A percentile compares a stretch with the other conserved stretches of the same genome.
These are phyloP conservation scores for Celoporthe dispersa DNA, from an alignment of 2,329 filamentous ascomycete genomes.

Conservation along the genomic window DNA sequence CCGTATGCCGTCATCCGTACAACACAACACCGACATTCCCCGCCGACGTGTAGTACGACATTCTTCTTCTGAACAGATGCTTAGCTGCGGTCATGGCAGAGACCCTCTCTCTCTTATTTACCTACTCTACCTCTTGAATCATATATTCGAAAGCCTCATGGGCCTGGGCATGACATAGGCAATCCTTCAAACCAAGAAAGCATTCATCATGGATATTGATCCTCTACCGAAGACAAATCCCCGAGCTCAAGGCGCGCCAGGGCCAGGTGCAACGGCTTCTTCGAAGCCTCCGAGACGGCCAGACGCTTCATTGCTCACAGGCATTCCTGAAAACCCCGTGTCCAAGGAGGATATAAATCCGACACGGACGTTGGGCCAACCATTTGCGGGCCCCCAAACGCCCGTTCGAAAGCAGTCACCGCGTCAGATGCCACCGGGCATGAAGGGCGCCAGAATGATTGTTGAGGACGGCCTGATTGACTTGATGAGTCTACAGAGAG, in stretches of 20 bases:
- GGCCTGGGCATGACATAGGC: background rate
- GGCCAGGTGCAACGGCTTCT: background rate
- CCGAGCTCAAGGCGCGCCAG: background rate
- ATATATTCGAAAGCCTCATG: background rate
- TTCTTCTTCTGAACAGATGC: no score
- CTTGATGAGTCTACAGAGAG: slow-evolving; percentile 41
- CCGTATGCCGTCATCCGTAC: background rate
- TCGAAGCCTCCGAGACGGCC: background rate
- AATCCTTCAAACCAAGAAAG: background rate
- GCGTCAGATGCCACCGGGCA: slow-evolving; percentile 30
- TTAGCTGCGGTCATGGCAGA: background rate
- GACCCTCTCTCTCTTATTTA: background rate
- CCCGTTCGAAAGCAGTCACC: background rate
- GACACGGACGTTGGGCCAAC: background rate
- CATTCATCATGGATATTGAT: background rate
- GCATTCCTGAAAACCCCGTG: background rate
- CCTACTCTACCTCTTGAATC: background rate
- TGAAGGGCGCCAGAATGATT: slow-evolving; percentile 32
- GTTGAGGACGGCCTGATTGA: slow-evolving; percentile 42
- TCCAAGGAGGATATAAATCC: background rate
- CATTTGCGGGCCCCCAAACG: background rate
- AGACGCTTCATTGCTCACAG: background rate
- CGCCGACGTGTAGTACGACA: background rate
- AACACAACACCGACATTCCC: background rate
- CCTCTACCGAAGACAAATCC: background rate